phyloP scores from a whole-genome alignment of 768 basidiomycete genomes.

The Pleurotus tuoliensis region DNA sequence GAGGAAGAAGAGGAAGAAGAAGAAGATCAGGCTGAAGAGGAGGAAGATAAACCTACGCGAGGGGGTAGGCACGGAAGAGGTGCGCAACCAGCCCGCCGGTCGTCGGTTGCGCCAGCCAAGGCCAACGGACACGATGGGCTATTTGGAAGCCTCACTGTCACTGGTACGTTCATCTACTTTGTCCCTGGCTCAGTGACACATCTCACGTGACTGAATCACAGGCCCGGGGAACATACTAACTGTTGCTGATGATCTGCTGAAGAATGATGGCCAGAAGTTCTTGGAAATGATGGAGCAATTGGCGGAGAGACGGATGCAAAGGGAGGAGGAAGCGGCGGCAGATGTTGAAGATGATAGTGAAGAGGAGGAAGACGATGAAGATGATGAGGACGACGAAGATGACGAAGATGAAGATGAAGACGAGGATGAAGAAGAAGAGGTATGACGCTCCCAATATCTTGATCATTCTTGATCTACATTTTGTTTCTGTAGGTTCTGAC shows the following conservation, averaged over 20 bases:
- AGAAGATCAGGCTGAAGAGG: slow-evolving; percentile 54
- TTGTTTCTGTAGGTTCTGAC: slow-evolving; percentile 59
- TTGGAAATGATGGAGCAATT: slow-evolving; percentile 99
- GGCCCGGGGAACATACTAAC: slow-evolving; percentile 94
- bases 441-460: slow-evolving; percentile 17
- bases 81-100: slow-evolving; percentile 12
- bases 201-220: slow-evolving; percentile 22
- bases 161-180: slow-evolving; percentile 44
- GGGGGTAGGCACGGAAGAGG: slow-evolving; percentile 15
- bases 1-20: slow-evolving; percentile 42
- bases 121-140: slow-evolving; percentile 58
- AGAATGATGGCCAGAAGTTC: slow-evolving; percentile 99
- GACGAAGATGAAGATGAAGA: slow-evolving; percentile 61
- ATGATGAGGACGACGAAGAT: slow-evolving; percentile 47
- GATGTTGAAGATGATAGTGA: slow-evolving; percentile 46
- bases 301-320: slow-evolving; percentile 88
- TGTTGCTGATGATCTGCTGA: slow-evolving; percentile 96
- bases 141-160: slow-evolving; percentile 79
- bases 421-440: slow-evolving; percentile 29
- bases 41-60: slow-evolving; percentile 35
- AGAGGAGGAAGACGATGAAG: slow-evolving; percentile 35
- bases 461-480: neutral
- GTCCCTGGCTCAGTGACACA: neutral
- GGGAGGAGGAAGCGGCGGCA: slow-evolving; percentile 64
- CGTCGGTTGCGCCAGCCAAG: slow-evolving; percentile 32